phyloP scores from a whole-genome alignment of 257 asterid species.

The Ilex asprella region DNA sequence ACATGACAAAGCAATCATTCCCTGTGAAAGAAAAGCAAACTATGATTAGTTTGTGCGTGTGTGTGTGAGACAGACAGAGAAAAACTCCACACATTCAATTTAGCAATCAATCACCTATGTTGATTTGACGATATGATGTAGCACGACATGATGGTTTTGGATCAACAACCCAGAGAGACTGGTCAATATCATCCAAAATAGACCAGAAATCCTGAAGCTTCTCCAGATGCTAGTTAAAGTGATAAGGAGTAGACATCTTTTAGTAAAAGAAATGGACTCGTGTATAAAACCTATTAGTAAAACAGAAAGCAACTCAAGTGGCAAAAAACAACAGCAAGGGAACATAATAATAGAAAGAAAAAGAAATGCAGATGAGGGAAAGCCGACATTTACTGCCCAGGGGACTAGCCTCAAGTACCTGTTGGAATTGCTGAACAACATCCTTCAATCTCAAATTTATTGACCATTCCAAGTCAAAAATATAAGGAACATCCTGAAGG shows the following conservation, averaged over 20 bases:
- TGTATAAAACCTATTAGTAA: too few relatives aligned
- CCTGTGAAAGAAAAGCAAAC: conserved; percentile 27
- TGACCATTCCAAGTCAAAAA: conserved; percentile 52
- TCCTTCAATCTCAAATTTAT: conserved; percentile 46
- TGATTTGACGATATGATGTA: conserved; percentile 53
- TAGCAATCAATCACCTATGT: conserved; percentile 38
- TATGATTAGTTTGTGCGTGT: conserved; percentile 1
- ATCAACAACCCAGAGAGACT: conserved; percentile 40
- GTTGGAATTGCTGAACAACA: conserved; percentile 52
- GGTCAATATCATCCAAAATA: conserved; percentile 57
- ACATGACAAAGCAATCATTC: conserved; percentile 42
- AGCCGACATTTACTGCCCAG: not conserved
- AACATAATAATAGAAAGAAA: not conserved
- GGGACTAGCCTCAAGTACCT: conserved; percentile 26
- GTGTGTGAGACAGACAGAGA: not conserved
- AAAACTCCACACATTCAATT: not conserved
- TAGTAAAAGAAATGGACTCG: not conserved
- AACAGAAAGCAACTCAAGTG: too few relatives aligned
- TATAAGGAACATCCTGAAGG: conserved; percentile 58
- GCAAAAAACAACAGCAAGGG: not conserved
- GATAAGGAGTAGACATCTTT: not conserved
- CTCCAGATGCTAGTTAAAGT: conserved; percentile 47
- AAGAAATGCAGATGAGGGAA: not conserved
- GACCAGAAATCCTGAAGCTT: conserved; percentile 72
- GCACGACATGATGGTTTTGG: conserved; percentile 44